Conservation (phyloP, 1,284 basidiomycete genomes). For the Pterula multifida region DNA sequence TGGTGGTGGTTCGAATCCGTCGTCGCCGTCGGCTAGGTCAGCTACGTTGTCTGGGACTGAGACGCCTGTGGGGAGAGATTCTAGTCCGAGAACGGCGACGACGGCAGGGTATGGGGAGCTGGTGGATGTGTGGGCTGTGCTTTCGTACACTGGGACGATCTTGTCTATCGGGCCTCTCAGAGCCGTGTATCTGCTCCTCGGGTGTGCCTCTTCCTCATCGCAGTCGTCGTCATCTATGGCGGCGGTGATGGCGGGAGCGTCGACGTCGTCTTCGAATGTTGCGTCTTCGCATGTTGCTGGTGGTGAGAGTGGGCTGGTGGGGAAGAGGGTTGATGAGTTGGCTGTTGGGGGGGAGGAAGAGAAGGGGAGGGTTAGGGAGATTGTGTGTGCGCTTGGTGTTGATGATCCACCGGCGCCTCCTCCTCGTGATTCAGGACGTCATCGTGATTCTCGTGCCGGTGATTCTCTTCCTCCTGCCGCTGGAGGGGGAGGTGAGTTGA, state of each 20-base stretch:
- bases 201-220: background rate
- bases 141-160: background rate
- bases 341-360: background rate
- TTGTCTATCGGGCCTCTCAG: background rate
- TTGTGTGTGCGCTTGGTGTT: background rate
- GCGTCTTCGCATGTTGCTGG: background rate
- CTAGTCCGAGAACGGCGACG: constrained; percentile 8
- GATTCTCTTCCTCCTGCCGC: no score
- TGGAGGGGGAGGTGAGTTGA: no score
- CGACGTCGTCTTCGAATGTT: background rate
- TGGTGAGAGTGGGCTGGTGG: background rate
- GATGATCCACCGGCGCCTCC: no score
- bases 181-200: background rate
- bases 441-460: no score
- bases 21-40: no score
- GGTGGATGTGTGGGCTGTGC: background rate
- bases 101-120: background rate
- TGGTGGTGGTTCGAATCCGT: no score
- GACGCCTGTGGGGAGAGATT: constrained; percentile 3
- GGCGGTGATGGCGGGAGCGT: background rate
- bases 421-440: no score
- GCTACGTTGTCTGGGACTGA: no score
- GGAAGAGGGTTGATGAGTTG: background rate
- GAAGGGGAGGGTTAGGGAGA: background rate
- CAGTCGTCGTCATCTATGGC: background rate